phyloP scores from a whole-genome alignment of 78 protist species.

The Isochrysis galbana region DNA sequence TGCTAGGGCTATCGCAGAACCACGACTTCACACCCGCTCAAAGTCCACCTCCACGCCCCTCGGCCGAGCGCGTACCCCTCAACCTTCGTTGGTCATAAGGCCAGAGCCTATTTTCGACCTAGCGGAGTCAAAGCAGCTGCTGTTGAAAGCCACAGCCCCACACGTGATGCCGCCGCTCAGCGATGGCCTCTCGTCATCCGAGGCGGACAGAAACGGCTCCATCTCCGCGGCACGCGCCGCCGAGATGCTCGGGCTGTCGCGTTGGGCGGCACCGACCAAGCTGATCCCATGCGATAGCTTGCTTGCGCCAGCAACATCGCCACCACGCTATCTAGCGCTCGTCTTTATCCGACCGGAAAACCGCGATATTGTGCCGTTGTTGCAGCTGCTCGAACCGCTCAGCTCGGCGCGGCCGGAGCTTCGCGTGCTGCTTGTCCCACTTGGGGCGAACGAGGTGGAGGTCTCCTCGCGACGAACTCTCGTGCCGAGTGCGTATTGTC shows the following conservation, averaged over 20 bases:
- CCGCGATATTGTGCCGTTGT: neutral
- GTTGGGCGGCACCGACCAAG: neutral
- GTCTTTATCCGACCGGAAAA: neutral
- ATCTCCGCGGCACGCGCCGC: neutral
- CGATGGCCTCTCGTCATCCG: too few relatives aligned
- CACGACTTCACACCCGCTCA: too few relatives aligned
- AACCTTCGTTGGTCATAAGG: too few relatives aligned
- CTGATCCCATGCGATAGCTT: too few relatives aligned
- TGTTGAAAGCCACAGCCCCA: too few relatives aligned
- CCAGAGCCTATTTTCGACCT: too few relatives aligned
- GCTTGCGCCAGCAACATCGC: neutral
- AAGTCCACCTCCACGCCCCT: too few relatives aligned
- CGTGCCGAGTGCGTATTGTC: neutral
- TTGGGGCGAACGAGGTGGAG: neutral
- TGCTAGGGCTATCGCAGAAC: too few relatives aligned
- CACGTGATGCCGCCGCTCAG: too few relatives aligned
- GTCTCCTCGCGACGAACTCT: neutral
- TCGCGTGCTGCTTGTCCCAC: neutral
- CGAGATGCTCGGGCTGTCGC: neutral
- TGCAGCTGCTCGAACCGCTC: neutral
- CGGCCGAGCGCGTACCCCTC: too few relatives aligned
- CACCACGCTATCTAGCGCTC: neutral
- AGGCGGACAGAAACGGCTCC: too few relatives aligned
- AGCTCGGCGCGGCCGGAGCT: neutral
- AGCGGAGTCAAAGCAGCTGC: too few relatives aligned